These are phyloP conservation scores for Apiospora marii DNA, from an alignment of 2,329 filamentous ascomycete species.

Conservation along the genomic window DNA sequence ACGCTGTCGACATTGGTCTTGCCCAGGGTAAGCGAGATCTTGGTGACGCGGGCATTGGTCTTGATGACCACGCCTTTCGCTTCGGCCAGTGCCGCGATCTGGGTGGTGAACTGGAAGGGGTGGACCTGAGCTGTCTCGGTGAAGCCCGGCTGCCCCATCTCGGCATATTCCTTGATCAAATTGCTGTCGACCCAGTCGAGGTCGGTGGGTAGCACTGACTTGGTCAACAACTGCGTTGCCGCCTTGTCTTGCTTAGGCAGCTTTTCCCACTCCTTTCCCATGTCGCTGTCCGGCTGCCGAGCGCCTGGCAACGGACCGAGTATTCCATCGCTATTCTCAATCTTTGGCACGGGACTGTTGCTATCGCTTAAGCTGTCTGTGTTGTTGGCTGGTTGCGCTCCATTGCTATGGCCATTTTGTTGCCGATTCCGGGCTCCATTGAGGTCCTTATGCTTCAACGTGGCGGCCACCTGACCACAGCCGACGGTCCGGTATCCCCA, in stretches of 20 bases:
- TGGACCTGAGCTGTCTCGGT: slow-evolving; percentile 92
- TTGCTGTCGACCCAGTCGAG: slow-evolving; percentile 84
- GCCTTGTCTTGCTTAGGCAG: slow-evolving; percentile 65
- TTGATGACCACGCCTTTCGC: slow-evolving; percentile 74
- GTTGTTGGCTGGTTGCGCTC: not conserved
- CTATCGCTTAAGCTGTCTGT: slow-evolving; percentile 26
- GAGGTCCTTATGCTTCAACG: slow-evolving; percentile 42
- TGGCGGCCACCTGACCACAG: slow-evolving; percentile 67
- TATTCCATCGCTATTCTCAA: slow-evolving; percentile 21
- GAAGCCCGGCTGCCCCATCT: slow-evolving; percentile 76
- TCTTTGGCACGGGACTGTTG: not conserved
- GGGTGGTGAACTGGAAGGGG: slow-evolving; percentile 86
- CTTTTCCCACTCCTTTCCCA: slow-evolving; percentile 64
- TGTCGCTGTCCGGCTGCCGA: slow-evolving; percentile 31
- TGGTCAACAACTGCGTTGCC: slow-evolving; percentile 56
- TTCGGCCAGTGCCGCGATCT: slow-evolving; percentile 79
- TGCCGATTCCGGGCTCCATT: slow-evolving; percentile 42
- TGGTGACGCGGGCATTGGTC: slow-evolving; percentile 71
- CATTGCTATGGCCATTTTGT: slow-evolving; percentile 33
- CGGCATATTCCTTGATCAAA: slow-evolving; percentile 73
- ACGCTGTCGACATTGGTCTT: slow-evolving; percentile 66
- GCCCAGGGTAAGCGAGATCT: slow-evolving; percentile 62
- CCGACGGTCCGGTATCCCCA: slow-evolving; percentile 89
- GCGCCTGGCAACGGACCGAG: slow-evolving; percentile 26
- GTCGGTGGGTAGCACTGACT: slow-evolving; percentile 74